These are phyloP conservation scores for Secale cereale DNA, from an alignment of 176 grass and related monocot genomes.

Conservation along the genomic window DNA sequence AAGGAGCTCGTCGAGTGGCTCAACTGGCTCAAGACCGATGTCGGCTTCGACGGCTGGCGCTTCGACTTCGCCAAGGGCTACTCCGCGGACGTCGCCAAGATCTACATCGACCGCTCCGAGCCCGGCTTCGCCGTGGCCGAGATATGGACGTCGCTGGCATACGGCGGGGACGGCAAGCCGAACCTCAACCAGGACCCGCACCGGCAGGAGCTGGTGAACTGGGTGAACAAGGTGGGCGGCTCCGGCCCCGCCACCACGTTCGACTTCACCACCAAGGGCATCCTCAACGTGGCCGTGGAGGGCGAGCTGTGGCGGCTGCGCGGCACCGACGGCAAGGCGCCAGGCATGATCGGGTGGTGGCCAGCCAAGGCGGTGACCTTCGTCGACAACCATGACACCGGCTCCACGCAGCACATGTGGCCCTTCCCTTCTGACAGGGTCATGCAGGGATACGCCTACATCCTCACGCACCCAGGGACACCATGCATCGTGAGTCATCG, in stretches of 20 bases:
- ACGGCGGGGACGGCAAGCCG: slow-evolving; percentile 37
- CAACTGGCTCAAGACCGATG: slow-evolving; percentile 75
- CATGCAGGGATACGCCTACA: slow-evolving; percentile 96
- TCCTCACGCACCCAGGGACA: slow-evolving; percentile 77
- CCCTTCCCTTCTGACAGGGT: slow-evolving; percentile 74
- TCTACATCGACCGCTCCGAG: slow-evolving; percentile 60
- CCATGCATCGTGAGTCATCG: slow-evolving; percentile 65
- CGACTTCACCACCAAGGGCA: slow-evolving; percentile 79
- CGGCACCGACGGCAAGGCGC: slow-evolving; percentile 51
- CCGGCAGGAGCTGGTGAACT: slow-evolving; percentile 74
- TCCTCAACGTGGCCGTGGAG: slow-evolving; percentile 68
- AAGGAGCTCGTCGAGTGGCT: slow-evolving; percentile 64
- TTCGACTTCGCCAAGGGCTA: slow-evolving; percentile 80
- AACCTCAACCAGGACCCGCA: slow-evolving; percentile 45
- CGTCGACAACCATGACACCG: slow-evolving; percentile 85
- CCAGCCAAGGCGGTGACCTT: slow-evolving; percentile 76
- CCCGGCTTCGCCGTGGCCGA: slow-evolving; percentile 63
- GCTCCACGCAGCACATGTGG: slow-evolving; percentile 74
- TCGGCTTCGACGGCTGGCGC: slow-evolving; percentile 85
- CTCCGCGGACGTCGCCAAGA: slow-evolving; percentile 55
- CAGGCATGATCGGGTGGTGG: slow-evolving; percentile 69
- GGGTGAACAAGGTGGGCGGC: slow-evolving; percentile 40
- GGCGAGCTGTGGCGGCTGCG: slow-evolving; percentile 55
- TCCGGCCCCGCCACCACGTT: slow-evolving; percentile 39
- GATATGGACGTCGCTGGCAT: slow-evolving; percentile 59